Base-by-base conservation (phyloP, 306 rosid genomes). In the Vicia sativa region DNA sequence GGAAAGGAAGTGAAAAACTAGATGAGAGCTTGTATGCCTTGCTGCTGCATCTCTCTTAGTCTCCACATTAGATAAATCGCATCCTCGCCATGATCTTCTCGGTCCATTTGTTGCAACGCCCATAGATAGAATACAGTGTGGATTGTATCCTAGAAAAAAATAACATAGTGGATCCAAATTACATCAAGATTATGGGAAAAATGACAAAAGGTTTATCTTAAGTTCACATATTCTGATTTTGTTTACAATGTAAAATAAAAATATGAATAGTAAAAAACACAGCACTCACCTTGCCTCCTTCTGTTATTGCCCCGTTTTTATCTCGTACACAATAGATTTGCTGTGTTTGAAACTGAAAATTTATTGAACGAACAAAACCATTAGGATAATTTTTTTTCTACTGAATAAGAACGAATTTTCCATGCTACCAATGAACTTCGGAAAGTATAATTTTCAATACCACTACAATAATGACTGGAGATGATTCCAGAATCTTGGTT, bases 31-130 rank as follows among this genome's bases (percentile, higher is more conserved):
- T 77, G 83, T 6, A 84, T 70, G 65, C 96, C 96, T 70, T 86
- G 87, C 68, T 87, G 91, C 63, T 84, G 88, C 85, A 92, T 86
- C 71, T 92, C 93, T 75, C 96, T 83, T 6, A 92, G 70, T 81
- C 90, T 90, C 98, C 98, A 92, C 78, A 87, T 78, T 4, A 90
- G 77, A 71, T 86, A 86, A 55, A 79, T 70, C 28, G 80, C 91
- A 67, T 86, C 93, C 13, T 85, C 96, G 12, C 80, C 91, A 1
- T 74, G 83, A 42, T 92, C 93, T 80, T 90, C 90, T 26, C 76
- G 81, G 11, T 90, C 95, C 85, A 87, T 78, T 79, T 79, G 90
- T 67, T 92, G 98, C 83, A 89, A 86, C 2, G 98, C 96, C 98
- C 98, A 93, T 0, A 72, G 79, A 46, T 87, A 81, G 48, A 53